Base-by-base conservation (phyloP, 2,329 filamentous ascomycete species). In the Cladophialophora immunda region DNA sequence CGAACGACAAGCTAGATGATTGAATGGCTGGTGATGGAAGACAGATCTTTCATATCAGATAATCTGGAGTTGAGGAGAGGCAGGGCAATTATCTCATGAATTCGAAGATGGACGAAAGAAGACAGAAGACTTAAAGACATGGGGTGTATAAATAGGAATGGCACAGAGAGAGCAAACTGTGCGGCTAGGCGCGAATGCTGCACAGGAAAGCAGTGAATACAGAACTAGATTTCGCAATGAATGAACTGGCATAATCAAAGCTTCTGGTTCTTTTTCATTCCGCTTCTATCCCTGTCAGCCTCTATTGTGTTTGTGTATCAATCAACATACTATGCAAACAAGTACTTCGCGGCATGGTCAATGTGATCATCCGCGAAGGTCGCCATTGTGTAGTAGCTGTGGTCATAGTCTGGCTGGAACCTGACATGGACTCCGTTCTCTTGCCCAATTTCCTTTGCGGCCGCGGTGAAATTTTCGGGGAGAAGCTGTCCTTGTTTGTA, bases 331-430 rank as follows among this genome's bases (percentile, higher is more conserved):
- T 87, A 88, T 76, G 81, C 83, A 74, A 87, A 83, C 64, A 97
- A 82, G 77, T 93, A 90, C 84, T 95, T 97, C 72, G 94, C 94
- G 67, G 93, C 93, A 81, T 96, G 93, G 75, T 92, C 90, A 72
- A 98, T 86, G 80, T 99, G 95, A 74, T 98, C 94, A 75, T 92
- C 90, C 52, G 90, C 87, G 78, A 99, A 99, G 17, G 89, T 89
- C 38, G 94, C 90, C 84, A 99, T 96, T 81, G 97, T 97, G 81
- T 89, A 99, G 83, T 99, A 99, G 69, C 93, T 97, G 82, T 99
- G 95, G 79, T 99, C 95, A 77, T 99, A 98, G 69, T 89, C 93
- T 81, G 92, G 76, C 78, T 97, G 94, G 83, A 94, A 95, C 75
- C 94, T 87, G 70, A 98, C 81, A 62, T 87, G 87, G 69, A 97